Percentiles rank a stretch among this genome's conserved stretches.
Conservation (phyloP, 257 asterid species). For the Scutellaria barbata region DNA sequence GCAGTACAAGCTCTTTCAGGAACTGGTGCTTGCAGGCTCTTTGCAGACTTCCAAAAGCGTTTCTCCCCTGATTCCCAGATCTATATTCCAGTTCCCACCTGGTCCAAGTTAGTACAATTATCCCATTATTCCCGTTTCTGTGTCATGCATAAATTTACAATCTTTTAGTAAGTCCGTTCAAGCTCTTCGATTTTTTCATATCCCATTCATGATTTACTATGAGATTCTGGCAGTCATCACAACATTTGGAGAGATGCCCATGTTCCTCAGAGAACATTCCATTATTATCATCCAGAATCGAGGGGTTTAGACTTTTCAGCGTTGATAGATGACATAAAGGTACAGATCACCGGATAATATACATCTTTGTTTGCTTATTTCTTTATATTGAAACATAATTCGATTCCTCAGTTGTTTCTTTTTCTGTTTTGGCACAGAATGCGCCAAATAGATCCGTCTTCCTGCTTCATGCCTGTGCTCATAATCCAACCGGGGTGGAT, state of each 20-base stretch:
- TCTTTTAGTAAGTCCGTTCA: not conserved
- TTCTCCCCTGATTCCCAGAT: conserved; percentile 84
- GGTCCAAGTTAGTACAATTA: conserved; percentile 80
- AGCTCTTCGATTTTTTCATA: conserved; percentile 20
- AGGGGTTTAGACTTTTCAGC: conserved; percentile 87
- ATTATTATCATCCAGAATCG: conserved; percentile 87
- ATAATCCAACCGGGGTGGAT: conserved; percentile 99
- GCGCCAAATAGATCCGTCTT: conserved; percentile 94
- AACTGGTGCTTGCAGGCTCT: conserved; percentile 96
- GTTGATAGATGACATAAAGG: conserved; percentile 89
- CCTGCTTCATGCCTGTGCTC: conserved; percentile 99
- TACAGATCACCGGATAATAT: conserved; percentile 29
- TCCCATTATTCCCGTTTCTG: not conserved
- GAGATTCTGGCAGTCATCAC: conserved; percentile 76
- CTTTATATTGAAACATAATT: not conserved
- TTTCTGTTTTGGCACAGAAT: conserved; percentile 50
- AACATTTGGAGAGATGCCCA: conserved; percentile 97
- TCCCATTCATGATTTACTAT: conserved; percentile 24
- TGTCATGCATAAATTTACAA: no score
- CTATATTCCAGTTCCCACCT: conserved; percentile 93
- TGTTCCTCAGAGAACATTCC: conserved; percentile 86
- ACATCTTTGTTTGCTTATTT: conserved; percentile 4
- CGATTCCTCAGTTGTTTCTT: not conserved
- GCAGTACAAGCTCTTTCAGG: conserved; percentile 97
- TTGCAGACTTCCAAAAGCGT: conserved; percentile 95